Evolutionary conservation across 495 filamentous ascomycete genomes (phyloP).

Genomic region (Rusavskia elegans): DNA sequence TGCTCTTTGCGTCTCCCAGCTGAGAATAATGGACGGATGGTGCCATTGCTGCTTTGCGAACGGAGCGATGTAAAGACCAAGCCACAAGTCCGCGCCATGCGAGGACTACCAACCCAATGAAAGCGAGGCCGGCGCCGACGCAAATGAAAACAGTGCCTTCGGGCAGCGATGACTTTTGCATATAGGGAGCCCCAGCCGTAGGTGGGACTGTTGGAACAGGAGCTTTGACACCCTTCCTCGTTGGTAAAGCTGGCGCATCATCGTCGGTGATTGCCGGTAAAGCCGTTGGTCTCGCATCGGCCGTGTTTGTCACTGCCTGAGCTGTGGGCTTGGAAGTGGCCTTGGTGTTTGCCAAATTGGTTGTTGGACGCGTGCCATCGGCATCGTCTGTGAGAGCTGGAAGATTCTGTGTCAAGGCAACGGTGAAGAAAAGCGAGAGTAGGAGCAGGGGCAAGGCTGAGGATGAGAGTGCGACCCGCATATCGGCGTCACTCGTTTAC

Average conservation of each 20-base stretch:
- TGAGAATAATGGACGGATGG: conserved; percentile 32
- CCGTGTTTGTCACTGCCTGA: conserved; percentile 9
- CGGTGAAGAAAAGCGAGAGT: conserved; percentile 10
- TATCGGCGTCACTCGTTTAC: background rate
- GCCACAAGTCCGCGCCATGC: conserved; percentile 80
- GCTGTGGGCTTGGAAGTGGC: conserved; percentile 13
- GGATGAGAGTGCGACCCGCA: background rate
- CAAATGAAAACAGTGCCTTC: conserved; percentile 94
- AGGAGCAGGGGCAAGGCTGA: background rate
- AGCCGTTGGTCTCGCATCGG: conserved; percentile 12
- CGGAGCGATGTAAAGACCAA: conserved; percentile 83
- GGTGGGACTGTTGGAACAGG: conserved; percentile 60
- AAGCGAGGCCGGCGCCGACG: conserved; percentile 74
- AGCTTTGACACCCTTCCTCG: conserved; percentile 25
- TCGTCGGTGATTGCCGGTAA: conserved; percentile 7
- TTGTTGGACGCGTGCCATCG: background rate
- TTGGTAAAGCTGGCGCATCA: conserved; percentile 15
- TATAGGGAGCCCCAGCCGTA: conserved; percentile 75
- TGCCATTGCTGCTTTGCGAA: conserved; percentile 57
- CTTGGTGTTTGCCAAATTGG: conserved; percentile 11
- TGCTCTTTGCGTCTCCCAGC: conserved; percentile 2
- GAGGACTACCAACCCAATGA: conserved; percentile 63
- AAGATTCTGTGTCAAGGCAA: conserved; percentile 10
- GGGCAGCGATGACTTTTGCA: conserved; percentile 80
- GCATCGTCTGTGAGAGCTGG: conserved; percentile 4